A percentile compares a stretch with the other conserved stretches of the same genome.
These are phyloP conservation scores for Xylogone sp. DNA, from an alignment of 2,329 filamentous ascomycete species.

Conservation along the genomic window DNA sequence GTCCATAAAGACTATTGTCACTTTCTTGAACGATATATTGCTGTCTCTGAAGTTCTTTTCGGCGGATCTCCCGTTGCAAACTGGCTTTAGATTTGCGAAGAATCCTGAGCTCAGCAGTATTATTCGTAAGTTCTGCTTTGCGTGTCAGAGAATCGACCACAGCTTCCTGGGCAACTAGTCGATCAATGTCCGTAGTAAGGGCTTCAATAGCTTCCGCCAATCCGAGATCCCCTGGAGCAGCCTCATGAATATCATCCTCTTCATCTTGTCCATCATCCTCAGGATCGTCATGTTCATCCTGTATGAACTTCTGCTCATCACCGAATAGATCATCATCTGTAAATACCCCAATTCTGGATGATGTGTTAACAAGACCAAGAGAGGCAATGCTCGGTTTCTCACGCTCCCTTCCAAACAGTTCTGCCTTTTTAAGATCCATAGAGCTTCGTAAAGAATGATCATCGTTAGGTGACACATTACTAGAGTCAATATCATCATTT, in stretches of 20 bases:
- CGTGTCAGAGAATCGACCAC: conserved; percentile 87
- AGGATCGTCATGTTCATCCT: conserved; percentile 79
- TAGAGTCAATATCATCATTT: conserved; percentile 39
- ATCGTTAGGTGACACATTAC: conserved; percentile 47
- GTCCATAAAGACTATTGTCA: conserved; percentile 93
- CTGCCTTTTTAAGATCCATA: conserved; percentile 48
- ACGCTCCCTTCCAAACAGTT: conserved; percentile 39
- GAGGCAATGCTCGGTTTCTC: conserved; percentile 89
- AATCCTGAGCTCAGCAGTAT: conserved; percentile 88
- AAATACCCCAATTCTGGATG: conserved; percentile 87
- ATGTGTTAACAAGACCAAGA: conserved; percentile 82
- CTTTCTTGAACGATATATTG: conserved; percentile 98
- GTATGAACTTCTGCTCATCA: conserved; percentile 79
- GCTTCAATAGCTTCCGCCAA: conserved; percentile 87
- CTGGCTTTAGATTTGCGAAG: conserved; percentile 91
- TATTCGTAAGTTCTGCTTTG: conserved; percentile 96
- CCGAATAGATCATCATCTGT: conserved; percentile 89
- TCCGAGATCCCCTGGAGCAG: conserved; percentile 89
- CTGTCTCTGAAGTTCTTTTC: conserved; percentile 92
- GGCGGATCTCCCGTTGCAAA: conserved; percentile 83
- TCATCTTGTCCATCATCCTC: conserved; percentile 56
- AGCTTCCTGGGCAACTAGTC: conserved; percentile 79
- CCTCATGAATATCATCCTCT: conserved; percentile 85
- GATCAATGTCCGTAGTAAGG: conserved; percentile 87
- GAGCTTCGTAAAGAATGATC: conserved; percentile 60